Percentiles rank a stretch among this genome's conserved stretches.
Evolutionary conservation across 78 protist species (phyloP).

Genomic region (Capsaspora owczarzaki): DNA sequence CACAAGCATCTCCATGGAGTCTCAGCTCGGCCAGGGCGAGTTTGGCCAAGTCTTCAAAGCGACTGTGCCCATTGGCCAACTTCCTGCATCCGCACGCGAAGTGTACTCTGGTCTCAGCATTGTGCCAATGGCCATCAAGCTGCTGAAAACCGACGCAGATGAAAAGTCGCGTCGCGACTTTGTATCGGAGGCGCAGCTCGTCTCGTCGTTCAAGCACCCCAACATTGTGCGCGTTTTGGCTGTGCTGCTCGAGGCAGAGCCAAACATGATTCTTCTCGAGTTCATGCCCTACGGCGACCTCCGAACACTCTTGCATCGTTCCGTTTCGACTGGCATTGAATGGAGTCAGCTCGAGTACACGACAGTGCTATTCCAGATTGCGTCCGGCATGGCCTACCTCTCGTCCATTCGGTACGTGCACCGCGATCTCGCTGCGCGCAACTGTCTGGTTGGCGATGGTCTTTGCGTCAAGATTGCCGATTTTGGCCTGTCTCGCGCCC

Average conservation of each 20-base stretch:
- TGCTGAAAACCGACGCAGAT: background rate
- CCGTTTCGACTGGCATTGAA: background rate
- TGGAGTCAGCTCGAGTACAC: background rate
- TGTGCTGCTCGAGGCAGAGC: background rate
- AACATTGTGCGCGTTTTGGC: background rate
- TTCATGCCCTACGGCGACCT: background rate
- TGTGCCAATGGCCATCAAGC: background rate
- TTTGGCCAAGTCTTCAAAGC: background rate
- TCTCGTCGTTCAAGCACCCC: background rate
- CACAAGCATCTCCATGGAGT: too few relatives aligned
- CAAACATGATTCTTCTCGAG: background rate
- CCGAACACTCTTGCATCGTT: background rate
- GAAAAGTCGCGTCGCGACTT: background rate
- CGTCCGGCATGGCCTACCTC: slow-evolving; percentile 10
- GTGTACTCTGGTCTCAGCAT: background rate
- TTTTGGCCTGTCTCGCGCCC: background rate
- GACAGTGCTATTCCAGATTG: background rate
- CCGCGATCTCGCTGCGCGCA: slow-evolving; percentile 12
- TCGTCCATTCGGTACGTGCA: background rate
- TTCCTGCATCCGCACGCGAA: background rate
- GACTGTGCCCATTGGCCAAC: too few relatives aligned
- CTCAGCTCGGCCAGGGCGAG: background rate
- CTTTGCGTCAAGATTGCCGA: background rate
- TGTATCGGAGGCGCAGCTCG: background rate
- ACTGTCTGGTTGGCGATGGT: background rate